A percentile compares a stretch with the other conserved stretches of the same genome.
Conservation (phyloP, 169 alveolate species). For the Plasmodium yoelii region DNA sequence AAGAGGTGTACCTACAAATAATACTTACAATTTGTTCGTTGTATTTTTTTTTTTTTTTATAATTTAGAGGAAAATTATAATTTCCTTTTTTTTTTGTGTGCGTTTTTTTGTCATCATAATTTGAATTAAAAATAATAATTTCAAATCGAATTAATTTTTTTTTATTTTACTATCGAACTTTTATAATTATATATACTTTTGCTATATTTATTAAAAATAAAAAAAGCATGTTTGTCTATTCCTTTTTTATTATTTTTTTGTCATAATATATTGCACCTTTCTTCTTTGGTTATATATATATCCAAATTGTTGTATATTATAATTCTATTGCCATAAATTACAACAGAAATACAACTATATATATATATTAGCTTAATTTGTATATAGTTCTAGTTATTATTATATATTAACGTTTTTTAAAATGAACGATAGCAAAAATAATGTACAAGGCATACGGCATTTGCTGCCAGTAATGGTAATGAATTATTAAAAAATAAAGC, state of each 20-base stretch:
- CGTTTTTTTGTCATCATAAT: not conserved
- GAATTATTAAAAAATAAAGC: not conserved
- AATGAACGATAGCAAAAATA: not conserved
- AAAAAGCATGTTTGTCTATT: too few relatives aligned
- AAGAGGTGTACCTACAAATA: not conserved
- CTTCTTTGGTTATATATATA: not conserved
- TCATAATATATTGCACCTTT: too few relatives aligned
- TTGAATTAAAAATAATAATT: not conserved
- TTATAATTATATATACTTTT: too few relatives aligned
- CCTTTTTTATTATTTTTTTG: too few relatives aligned
- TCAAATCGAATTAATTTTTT: not conserved
- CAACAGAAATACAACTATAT: too few relatives aligned
- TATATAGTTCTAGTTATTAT: too few relatives aligned
- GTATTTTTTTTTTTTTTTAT: not conserved
- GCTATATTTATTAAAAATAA: too few relatives aligned
- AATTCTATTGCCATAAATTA: not conserved
- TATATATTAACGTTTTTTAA: not conserved
- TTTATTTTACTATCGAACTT: not conserved
- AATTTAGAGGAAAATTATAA: not conserved
- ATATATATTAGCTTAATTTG: too few relatives aligned
- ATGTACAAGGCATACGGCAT: constrained; percentile 38
- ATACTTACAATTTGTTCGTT: not conserved
- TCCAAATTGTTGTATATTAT: not conserved
- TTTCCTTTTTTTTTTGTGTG: not conserved
- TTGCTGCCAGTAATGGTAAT: constrained; percentile 56